A percentile compares a stretch with the other conserved stretches of the same genome.
These are phyloP conservation scores for Sphaerulina populicola DNA, from an alignment of 2,329 filamentous ascomycete genomes.

Conservation along the genomic window DNA sequence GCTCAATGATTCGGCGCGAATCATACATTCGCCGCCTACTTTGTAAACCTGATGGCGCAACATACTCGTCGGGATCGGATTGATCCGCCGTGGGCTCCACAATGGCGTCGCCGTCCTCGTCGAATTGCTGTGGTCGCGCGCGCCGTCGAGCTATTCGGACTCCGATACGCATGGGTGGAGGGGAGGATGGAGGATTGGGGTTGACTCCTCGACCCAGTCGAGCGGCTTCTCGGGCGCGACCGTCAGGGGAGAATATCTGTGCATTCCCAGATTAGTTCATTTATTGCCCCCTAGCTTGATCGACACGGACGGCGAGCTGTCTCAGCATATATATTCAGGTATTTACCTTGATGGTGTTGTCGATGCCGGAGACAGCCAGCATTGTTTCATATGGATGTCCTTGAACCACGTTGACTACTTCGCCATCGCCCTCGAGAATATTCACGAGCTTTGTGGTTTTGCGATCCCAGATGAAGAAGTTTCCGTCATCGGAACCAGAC, in stretches of 20 bases:
- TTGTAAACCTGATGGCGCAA: constrained; percentile 41
- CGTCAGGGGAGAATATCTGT: constrained; percentile 58
- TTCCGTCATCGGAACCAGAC: constrained; percentile 57
- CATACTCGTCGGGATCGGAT: constrained; percentile 33
- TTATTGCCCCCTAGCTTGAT: too few species aligned
- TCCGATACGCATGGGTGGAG: constrained; percentile 24
- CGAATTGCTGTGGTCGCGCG: neutral
- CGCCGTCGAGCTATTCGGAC: constrained; percentile 8
- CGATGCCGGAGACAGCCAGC: constrained; percentile 56
- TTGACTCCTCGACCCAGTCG: constrained; percentile 51
- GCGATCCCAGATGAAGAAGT: constrained; percentile 62
- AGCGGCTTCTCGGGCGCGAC: constrained; percentile 49
- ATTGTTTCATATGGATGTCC: constrained; percentile 60
- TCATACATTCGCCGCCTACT: constrained; percentile 53
- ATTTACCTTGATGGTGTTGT: neutral
- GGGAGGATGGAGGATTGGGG: constrained; percentile 37
- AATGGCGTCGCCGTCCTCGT: constrained; percentile 3
- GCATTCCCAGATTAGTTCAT: constrained; percentile 31
- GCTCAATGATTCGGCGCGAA: constrained; percentile 52
- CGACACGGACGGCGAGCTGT: too few species aligned
- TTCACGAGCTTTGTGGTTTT: constrained; percentile 54
- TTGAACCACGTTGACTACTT: constrained; percentile 63
- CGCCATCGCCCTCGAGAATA: constrained; percentile 57
- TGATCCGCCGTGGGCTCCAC: constrained; percentile 23
- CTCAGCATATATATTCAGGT: too few species aligned